Base-by-base conservation (phyloP, 768 basidiomycete genomes). In the Mycena galopus region DNA sequence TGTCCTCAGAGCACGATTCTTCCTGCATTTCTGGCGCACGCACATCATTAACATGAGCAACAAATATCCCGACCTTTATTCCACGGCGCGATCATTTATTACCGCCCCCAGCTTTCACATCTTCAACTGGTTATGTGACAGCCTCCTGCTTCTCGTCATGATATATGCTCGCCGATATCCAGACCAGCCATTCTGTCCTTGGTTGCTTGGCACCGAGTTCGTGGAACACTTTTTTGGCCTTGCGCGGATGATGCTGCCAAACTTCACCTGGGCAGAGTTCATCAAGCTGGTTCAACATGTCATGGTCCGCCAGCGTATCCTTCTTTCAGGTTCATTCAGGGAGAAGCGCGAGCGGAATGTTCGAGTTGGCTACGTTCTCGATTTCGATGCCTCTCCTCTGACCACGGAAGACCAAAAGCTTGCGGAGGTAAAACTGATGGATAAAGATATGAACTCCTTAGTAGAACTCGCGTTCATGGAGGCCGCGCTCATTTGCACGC, bases 151-250 rank as follows among this genome's bases (percentile, higher is more conserved):
- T 0, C 75, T 79, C 0, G 67, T 67, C 4, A 58, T 80, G 23
- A 75, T 75, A 6, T 79, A 76, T 61, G 9, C 71, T 0, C 47
- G 59, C 23, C 53, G 51, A 35, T 79, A 81, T 35, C 77, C 77
- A 5, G 56, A 71, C 44, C 66, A 75, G 4, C 74, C 79, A 11
- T 80, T 80, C 57, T 79, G 78, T 37, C 76, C 77, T 1, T 78
- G 77, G 77, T 39, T 77, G 0, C 63, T 78, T 9, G 77, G 75
- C 0, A 80, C 80, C 0, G 76, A 77, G 6, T 78, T 79, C 32
- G 76, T 81, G 14, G 79, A 81, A 53, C 79, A 80, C 53, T 80
- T 81, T 73, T 81, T 80, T 55, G 78, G 79, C 0, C 72, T 80
- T 3, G 77, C 78, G 0, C 72, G 76, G 4, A 71, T 75, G 59